These are phyloP conservation scores for Coix lacrymajobi DNA, from an alignment of 176 grass and related monocot species.

Conservation along the genomic window DNA sequence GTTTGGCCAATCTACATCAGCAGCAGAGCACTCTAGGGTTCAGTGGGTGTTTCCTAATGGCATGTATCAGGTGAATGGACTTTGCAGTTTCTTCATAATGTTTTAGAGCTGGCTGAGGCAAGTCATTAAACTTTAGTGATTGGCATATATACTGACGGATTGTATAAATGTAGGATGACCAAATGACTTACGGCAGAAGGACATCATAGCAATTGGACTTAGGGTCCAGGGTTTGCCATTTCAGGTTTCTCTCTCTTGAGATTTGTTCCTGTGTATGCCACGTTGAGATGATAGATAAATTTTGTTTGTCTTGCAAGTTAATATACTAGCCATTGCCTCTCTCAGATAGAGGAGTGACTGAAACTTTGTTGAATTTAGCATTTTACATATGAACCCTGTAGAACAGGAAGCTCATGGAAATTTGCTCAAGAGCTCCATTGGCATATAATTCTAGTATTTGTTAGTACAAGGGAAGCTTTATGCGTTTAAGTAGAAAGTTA, in stretches of 20 bases:
- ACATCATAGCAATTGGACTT: conserved; percentile 34
- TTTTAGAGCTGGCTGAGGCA: not conserved
- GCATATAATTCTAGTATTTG: not conserved
- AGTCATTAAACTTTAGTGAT: not conserved
- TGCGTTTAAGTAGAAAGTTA: not conserved
- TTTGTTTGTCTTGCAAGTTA: not conserved
- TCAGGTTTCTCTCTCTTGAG: conserved; percentile 15
- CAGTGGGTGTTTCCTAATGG: conserved; percentile 53
- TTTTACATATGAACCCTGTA: not conserved
- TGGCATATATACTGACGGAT: conserved; percentile 2
- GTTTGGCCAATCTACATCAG: conserved; percentile 52
- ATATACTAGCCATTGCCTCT: not conserved
- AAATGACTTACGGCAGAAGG: conserved; percentile 56
- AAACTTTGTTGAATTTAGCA: not conserved
- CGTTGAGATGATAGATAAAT: not conserved
- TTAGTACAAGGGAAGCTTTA: not conserved
- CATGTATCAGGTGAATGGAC: conserved; percentile 46
- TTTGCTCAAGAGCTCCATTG: not conserved
- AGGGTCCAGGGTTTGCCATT: not conserved
- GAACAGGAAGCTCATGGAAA: not conserved
- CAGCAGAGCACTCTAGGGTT: conserved; percentile 48
- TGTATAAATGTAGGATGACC: conserved; percentile 56
- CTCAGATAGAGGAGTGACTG: not conserved
- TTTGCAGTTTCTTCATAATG: not conserved
- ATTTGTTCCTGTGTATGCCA: not conserved